Evolutionary conservation across 2,329 filamentous ascomycete genomes (phyloP).

Genomic region (Aquanectria penicillioides): DNA sequence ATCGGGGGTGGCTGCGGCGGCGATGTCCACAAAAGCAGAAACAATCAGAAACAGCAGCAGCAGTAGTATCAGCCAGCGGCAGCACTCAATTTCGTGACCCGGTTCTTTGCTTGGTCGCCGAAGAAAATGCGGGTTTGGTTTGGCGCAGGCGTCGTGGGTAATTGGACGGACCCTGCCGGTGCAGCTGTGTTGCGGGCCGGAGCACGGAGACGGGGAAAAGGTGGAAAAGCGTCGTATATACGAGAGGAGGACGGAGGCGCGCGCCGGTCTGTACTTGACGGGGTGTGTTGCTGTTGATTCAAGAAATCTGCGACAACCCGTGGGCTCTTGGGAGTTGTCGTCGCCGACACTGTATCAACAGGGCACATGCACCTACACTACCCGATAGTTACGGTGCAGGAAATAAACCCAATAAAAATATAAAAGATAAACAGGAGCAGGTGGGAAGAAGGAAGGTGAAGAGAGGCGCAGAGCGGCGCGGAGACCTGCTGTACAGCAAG

Average conservation of each 20-base stretch:
- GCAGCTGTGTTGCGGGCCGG: conserved; percentile 19
- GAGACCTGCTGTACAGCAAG: not conserved
- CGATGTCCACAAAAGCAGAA: conserved; percentile 5
- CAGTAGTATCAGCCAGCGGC: not conserved
- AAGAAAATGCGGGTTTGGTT: conserved; percentile 11
- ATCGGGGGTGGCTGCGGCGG: conserved; percentile 8
- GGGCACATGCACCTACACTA: no score
- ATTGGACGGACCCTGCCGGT: conserved; percentile 16
- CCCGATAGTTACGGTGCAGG: no score
- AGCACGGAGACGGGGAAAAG: conserved; percentile 9
- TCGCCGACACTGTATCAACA: no score
- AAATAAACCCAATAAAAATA: no score
- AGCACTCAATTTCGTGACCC: not conserved
- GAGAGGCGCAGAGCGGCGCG: not conserved
- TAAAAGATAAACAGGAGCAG: not conserved
- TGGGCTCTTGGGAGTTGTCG: not conserved
- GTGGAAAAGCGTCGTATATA: conserved; percentile 13
- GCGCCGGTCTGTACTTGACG: not conserved
- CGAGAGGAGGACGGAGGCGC: not conserved
- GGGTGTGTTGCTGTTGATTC: not conserved
- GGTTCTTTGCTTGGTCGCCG: no score
- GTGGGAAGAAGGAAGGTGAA: not conserved
- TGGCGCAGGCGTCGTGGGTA: not conserved
- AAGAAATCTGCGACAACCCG: not conserved
- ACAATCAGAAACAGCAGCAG: not conserved